Evolutionary conservation across 2,329 filamentous ascomycete genomes (phyloP).

Genomic region (Chlorencoelia australis): DNA sequence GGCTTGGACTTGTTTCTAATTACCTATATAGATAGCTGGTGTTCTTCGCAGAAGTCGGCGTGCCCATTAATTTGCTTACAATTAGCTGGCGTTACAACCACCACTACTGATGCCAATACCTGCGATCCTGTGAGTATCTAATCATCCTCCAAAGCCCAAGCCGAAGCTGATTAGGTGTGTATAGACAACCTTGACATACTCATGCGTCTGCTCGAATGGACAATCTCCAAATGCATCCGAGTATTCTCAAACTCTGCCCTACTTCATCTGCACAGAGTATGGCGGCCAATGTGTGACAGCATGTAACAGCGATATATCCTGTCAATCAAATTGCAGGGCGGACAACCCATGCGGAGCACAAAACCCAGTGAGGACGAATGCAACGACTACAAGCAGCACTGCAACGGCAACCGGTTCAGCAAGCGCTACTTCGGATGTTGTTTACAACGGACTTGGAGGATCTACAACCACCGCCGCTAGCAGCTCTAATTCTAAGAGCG

Average conservation of each 20-base stretch:
- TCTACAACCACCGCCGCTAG: slow-evolving; percentile 18
- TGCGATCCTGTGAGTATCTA: slow-evolving; percentile 51
- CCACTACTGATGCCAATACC: slow-evolving; percentile 46
- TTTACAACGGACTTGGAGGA: slow-evolving; percentile 35
- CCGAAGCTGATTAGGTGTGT: not conserved
- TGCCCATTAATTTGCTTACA: slow-evolving; percentile 69
- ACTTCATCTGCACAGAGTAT: slow-evolving; percentile 64
- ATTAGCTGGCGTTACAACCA: slow-evolving; percentile 30
- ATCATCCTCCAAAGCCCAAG: not conserved
- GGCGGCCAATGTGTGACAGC: slow-evolving; percentile 54
- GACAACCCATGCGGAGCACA: slow-evolving; percentile 66
- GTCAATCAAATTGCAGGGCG: slow-evolving; percentile 48
- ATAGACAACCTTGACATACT: slow-evolving; percentile 52
- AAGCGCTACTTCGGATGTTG: slow-evolving; percentile 19
- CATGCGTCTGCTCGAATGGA: slow-evolving; percentile 61
- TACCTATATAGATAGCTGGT: slow-evolving; percentile 48
- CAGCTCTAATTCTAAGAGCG: slow-evolving; percentile 17
- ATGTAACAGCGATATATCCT: slow-evolving; percentile 49
- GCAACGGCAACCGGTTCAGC: slow-evolving; percentile 31
- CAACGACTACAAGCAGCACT: slow-evolving; percentile 34
- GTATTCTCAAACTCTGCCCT: slow-evolving; percentile 70
- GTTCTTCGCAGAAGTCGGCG: slow-evolving; percentile 46
- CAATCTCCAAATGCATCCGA: slow-evolving; percentile 61
- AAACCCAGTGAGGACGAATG: slow-evolving; percentile 50
- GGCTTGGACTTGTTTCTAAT: no score